Evolutionary conservation across 331 rosid species (phyloP).

Genomic region (Acacia concinna): DNA sequence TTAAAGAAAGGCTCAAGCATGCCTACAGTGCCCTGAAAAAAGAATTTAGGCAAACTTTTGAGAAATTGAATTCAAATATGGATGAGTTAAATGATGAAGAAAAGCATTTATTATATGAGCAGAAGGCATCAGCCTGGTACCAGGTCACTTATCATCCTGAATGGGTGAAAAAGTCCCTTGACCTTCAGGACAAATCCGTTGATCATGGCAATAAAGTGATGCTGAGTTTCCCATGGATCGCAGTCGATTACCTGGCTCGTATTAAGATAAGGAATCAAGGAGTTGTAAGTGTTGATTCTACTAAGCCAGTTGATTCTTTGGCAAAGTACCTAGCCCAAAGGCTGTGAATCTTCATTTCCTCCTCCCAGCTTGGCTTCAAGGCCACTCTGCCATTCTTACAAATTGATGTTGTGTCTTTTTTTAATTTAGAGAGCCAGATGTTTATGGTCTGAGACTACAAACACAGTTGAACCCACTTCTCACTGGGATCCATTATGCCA

Average conservation of each 20-base stretch:
- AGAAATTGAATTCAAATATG: constrained; percentile 45
- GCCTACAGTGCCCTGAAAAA: constrained; percentile 70
- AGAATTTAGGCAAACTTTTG: constrained; percentile 74
- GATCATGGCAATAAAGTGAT: constrained; percentile 23
- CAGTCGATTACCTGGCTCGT: constrained; percentile 77
- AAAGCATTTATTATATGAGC: constrained; percentile 59
- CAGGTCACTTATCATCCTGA: constrained; percentile 78
- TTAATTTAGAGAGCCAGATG: not conserved
- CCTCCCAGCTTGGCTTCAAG: constrained; percentile 45
- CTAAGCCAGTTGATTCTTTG: constrained; percentile 65
- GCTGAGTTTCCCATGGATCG: constrained; percentile 92
- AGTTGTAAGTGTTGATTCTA: constrained; percentile 33
- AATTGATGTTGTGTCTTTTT: not conserved
- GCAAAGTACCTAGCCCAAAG: constrained; percentile 58
- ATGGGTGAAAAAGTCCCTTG: constrained; percentile 56
- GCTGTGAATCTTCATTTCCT: constrained; percentile 36
- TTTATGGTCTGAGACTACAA: not conserved
- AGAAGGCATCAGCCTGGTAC: constrained; percentile 90
- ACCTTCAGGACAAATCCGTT: constrained; percentile 38
- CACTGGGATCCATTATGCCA: not conserved
- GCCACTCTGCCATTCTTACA: constrained; percentile 65
- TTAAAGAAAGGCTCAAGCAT: constrained; percentile 87
- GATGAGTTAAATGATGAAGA: constrained; percentile 62
- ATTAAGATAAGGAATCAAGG: constrained; percentile 56
- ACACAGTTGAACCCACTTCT: not conserved